phyloP scores from a whole-genome alignment of 1,284 basidiomycete species.

The Marasmius sp. region DNA sequence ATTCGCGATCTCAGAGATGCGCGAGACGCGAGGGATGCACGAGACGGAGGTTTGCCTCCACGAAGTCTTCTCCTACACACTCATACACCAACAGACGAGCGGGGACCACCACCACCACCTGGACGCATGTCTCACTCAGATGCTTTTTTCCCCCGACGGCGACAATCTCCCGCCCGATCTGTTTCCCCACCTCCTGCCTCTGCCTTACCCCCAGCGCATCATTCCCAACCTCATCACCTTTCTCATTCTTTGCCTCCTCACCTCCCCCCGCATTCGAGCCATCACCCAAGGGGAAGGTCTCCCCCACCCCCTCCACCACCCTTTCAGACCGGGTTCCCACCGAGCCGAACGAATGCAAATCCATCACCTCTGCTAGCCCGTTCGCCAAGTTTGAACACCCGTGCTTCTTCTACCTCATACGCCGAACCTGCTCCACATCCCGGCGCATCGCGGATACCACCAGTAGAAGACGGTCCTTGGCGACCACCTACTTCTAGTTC shows the following conservation, averaged over 20 bases:
- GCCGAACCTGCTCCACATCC: background rate
- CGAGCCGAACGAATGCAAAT: background rate
- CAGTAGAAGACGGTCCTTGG: background rate
- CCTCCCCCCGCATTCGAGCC: conserved; percentile 21
- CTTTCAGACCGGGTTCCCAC: background rate
- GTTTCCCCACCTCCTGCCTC: conserved; percentile 54
- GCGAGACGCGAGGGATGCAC: background rate
- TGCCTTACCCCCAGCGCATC: conserved; percentile 45
- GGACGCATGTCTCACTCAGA: conserved; percentile 29
- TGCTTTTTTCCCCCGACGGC: conserved; percentile 47
- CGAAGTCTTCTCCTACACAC: conserved; percentile 50
- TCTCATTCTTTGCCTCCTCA: conserved; percentile 22
- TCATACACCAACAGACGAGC: background rate
- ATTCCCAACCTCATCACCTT: conserved; percentile 32
- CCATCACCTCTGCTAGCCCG: background rate
- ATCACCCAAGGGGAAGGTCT: background rate
- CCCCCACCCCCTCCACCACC: background rate
- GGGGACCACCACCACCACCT: background rate
- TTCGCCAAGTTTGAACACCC: background rate
- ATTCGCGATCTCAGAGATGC: background rate
- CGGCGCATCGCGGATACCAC: background rate
- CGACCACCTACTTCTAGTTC: background rate
- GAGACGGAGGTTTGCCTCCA: background rate
- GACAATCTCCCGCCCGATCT: conserved; percentile 49
- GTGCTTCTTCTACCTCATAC: background rate